Evolutionary conservation across 495 filamentous ascomycete species (phyloP).

Genomic region (Penicillium argentinense): DNA sequence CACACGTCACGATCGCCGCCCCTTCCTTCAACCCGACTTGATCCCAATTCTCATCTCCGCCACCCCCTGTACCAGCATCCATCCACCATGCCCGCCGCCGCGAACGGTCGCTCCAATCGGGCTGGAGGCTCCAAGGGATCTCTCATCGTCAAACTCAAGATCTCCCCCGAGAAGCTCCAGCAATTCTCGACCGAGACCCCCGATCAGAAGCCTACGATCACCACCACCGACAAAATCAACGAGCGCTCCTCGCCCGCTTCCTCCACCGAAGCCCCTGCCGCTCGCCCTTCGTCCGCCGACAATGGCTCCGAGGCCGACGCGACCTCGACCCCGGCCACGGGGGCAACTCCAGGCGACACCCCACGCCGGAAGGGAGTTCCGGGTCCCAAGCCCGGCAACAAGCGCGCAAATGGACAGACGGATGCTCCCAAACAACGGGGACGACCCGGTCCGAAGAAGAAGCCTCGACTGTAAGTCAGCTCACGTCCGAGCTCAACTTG

Average conservation of each 20-base stretch:
- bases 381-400: slow-evolving; percentile 56
- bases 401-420: slow-evolving; percentile 59
- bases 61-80: slow-evolving; percentile 6
- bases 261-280: slow-evolving; percentile 47
- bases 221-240: slow-evolving; percentile 41
- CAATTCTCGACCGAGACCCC: slow-evolving; percentile 39
- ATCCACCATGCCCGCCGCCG: slow-evolving; percentile 32
- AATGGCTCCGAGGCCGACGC: slow-evolving; percentile 57
- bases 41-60: slow-evolving; percentile 14
- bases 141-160: slow-evolving; percentile 55
- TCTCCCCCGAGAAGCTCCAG: slow-evolving; percentile 47
- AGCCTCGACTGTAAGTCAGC: slow-evolving; percentile 73
- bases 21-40: slow-evolving; percentile 8
- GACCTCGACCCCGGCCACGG: slow-evolving; percentile 50
- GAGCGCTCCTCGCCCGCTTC: slow-evolving; percentile 50
- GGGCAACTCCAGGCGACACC: slow-evolving; percentile 55
- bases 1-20: slow-evolving; percentile 24
- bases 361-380: slow-evolving; percentile 55
- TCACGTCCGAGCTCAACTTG: too few species aligned
- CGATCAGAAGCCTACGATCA: slow-evolving; percentile 23
- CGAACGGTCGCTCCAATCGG: slow-evolving; percentile 40
- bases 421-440: slow-evolving; percentile 68
- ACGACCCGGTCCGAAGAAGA: slow-evolving; percentile 95
- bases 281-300: slow-evolving; percentile 53
- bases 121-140: slow-evolving; percentile 36